Percentiles rank a stretch among this genome's conserved stretches.
Conservation (phyloP, 2,329 filamentous ascomycete genomes). For the Ceratocystis huliohia region DNA sequence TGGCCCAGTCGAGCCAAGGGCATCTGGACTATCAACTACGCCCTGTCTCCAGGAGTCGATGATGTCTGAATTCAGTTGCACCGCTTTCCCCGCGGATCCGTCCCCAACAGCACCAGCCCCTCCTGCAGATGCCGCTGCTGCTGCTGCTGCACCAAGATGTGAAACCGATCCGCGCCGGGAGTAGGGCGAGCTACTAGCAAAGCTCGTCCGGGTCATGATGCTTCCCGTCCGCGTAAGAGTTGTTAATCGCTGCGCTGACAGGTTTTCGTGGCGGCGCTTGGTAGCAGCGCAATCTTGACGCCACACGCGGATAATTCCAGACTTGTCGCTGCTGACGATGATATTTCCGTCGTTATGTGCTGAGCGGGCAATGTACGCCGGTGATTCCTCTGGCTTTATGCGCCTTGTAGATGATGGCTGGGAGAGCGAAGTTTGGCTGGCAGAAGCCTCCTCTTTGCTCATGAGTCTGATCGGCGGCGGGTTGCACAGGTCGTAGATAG, state of each 20-base stretch:
- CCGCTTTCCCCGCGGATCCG: not conserved
- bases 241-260: constrained; percentile 66
- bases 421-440: constrained; percentile 32
- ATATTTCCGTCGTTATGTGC: constrained; percentile 75
- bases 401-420: constrained; percentile 28
- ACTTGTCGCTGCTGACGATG: constrained; percentile 79
- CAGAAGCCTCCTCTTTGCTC: constrained; percentile 51
- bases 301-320: constrained; percentile 84
- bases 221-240: constrained; percentile 48
- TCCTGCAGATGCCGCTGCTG: constrained; percentile 23
- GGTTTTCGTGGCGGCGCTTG: constrained; percentile 64
- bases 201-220: constrained; percentile 42
- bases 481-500: constrained; percentile 93
- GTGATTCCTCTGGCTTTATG: constrained; percentile 51
- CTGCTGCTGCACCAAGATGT: constrained; percentile 27
- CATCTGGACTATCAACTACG: constrained; percentile 30
- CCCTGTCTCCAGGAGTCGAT: constrained; percentile 81
- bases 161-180: constrained; percentile 44
- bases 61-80: constrained; percentile 47
- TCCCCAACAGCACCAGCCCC: constrained; percentile 21
- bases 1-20: constrained; percentile 24
- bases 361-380: constrained; percentile 63
- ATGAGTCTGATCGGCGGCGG: constrained; percentile 77
- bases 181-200: constrained; percentile 33
- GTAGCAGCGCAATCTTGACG: constrained; percentile 80